Conservation (phyloP, 2,329 filamentous ascomycete genomes). For the Westerdykella sp. region DNA sequence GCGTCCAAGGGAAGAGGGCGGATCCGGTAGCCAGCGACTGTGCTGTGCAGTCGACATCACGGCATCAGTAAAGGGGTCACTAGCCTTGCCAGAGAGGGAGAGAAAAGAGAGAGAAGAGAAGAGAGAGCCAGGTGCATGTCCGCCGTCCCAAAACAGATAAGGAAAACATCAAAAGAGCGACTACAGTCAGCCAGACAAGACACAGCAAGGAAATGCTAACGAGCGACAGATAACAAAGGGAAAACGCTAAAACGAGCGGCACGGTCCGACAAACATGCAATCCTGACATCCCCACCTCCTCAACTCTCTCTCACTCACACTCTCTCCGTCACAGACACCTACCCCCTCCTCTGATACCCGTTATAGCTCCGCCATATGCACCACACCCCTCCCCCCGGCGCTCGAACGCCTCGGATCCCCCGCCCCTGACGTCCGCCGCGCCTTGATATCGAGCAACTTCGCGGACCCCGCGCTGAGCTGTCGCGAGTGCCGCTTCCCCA, state of each 20-base stretch:
- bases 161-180: slow-evolving; percentile 25
- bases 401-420: slow-evolving; percentile 28
- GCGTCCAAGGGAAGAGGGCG: not conserved
- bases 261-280: slow-evolving; percentile 25
- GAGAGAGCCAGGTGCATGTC: slow-evolving; percentile 1
- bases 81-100: not conserved
- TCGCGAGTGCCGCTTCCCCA: slow-evolving; percentile 59
- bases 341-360: slow-evolving; percentile 11
- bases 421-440: slow-evolving; percentile 20
- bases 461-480: slow-evolving; percentile 75
- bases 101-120: not conserved
- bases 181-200: slow-evolving; percentile 10
- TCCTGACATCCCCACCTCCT: slow-evolving; percentile 1
- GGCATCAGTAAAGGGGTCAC: not conserved
- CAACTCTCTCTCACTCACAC: not conserved
- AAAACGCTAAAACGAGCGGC: slow-evolving; percentile 34
- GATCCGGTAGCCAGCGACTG: too few relatives aligned
- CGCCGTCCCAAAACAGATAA: slow-evolving; percentile 17
- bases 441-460: slow-evolving; percentile 62
- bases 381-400: too few relatives aligned
- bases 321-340: slow-evolving; percentile 10
- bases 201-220: slow-evolving; percentile 10
- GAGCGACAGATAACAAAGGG: slow-evolving; percentile 33
- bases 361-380: too few relatives aligned
- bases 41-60: slow-evolving; percentile 6